A percentile compares a stretch with the other conserved stretches of the same genome.
These are phyloP conservation scores for Curvularia sp. DNA, from an alignment of 2,329 filamentous ascomycete genomes.

Conservation along the genomic window DNA sequence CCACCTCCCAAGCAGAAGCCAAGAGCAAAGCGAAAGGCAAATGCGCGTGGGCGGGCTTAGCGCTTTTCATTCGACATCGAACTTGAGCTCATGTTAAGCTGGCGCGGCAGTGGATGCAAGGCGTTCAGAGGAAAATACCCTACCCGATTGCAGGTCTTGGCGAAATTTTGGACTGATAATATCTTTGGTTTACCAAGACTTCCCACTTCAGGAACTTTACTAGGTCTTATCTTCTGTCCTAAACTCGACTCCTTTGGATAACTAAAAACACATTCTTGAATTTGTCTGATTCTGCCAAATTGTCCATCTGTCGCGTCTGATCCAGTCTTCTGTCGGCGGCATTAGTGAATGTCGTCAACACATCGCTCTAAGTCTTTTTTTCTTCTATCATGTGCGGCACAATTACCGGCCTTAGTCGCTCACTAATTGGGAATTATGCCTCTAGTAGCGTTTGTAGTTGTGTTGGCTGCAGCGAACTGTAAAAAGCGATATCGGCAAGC, in stretches of 20 bases:
- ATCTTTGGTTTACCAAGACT: neutral
- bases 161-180: neutral
- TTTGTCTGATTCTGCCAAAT: neutral
- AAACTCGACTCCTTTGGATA: neutral
- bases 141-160: constrained; percentile 13
- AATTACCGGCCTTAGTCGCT: too few relatives aligned
- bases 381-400: too few relatives aligned
- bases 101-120: neutral
- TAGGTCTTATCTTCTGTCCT: neutral
- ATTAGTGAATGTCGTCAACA: too few relatives aligned
- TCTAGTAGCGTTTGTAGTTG: neutral
- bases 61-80: constrained; percentile 14
- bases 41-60: constrained; percentile 26
- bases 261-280: neutral
- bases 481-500: neutral
- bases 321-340: too few relatives aligned
- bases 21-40: constrained; percentile 25
- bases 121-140: constrained; percentile 12
- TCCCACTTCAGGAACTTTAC: neutral
- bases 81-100: neutral
- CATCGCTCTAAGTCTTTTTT: too few relatives aligned
- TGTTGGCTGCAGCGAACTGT: neutral
- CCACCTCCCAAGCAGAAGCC: constrained; percentile 28
- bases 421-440: neutral
- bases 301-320: neutral